Evolutionary conservation across 805 yeast species (phyloP).

Genomic region (Candida incommunis): DNA sequence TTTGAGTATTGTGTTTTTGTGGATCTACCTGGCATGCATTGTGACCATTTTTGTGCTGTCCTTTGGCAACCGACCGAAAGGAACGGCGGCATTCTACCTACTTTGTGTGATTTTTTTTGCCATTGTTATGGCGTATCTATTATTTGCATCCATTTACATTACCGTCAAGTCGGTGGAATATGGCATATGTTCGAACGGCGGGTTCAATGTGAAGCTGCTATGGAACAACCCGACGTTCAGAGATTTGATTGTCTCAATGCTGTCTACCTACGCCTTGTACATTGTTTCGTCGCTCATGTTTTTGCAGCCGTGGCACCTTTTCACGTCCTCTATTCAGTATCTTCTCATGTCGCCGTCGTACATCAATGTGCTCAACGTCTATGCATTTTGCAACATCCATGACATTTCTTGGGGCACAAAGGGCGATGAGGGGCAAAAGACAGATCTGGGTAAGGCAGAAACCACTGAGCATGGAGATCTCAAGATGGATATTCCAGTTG

Average conservation of each 20-base stretch:
- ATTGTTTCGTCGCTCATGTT: constrained; percentile 65
- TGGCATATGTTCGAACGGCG: constrained; percentile 30
- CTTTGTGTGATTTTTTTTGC: constrained; percentile 73
- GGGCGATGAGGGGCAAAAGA: constrained; percentile 51
- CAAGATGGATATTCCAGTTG: constrained; percentile 62
- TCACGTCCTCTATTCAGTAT: constrained; percentile 78
- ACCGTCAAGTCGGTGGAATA: constrained; percentile 57
- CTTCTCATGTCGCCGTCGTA: constrained; percentile 76
- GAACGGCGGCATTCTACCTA: constrained; percentile 67
- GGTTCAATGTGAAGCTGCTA: constrained; percentile 27
- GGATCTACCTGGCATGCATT: constrained; percentile 72
- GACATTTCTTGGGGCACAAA: constrained; percentile 98
- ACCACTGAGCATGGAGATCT: constrained; percentile 50
- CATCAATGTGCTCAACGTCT: constrained; percentile 80
- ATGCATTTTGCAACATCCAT: constrained; percentile 91
- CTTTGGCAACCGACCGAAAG: constrained; percentile 89
- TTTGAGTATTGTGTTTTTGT: constrained; percentile 62
- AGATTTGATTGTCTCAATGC: constrained; percentile 74
- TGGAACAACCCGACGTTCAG: constrained; percentile 50
- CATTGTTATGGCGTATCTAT: constrained; percentile 73
- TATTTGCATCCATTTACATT: constrained; percentile 75
- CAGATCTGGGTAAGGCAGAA: constrained; percentile 76
- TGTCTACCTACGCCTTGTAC: constrained; percentile 73
- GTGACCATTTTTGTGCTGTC: constrained; percentile 79
- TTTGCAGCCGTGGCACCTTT: constrained; percentile 86